Percentiles rank a stretch among this genome's conserved stretches.
phyloP scores from a whole-genome alignment of 345 rosid genomes.

The Populus ilicifolia region DNA sequence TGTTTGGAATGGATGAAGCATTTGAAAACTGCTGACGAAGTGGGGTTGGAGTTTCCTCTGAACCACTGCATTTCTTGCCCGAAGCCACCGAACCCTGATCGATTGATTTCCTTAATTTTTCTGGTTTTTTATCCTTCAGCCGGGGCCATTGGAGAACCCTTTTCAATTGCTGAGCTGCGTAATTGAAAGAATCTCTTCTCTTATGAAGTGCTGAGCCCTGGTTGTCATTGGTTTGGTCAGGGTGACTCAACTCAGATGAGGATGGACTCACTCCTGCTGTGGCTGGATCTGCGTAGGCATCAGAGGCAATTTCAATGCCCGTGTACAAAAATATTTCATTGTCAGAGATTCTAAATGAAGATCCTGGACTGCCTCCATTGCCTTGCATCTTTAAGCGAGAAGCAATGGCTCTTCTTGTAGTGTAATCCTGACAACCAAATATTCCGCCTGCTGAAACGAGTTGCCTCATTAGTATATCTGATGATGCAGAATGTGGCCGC shows the following conservation, averaged over 20 bases:
- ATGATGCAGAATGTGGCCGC: constrained; percentile 56
- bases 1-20: constrained; percentile 42
- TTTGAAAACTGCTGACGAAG: constrained; percentile 66
- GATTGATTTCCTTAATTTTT: constrained; percentile 9
- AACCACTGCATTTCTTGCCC: constrained; percentile 21
- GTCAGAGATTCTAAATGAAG: constrained; percentile 67
- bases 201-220: constrained; percentile 33
- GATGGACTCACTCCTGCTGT: constrained; percentile 48
- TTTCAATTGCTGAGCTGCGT: constrained; percentile 57
- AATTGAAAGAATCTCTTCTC: constrained; percentile 38
- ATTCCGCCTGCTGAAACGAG: constrained; percentile 78
- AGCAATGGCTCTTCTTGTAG: constrained; percentile 55
- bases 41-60: constrained; percentile 51
- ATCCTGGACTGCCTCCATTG: constrained; percentile 65
- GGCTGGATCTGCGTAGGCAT: constrained; percentile 33
- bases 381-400: constrained; percentile 72
- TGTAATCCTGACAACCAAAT: constrained; percentile 47
- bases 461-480: constrained; percentile 59
- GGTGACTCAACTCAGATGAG: constrained; percentile 40
- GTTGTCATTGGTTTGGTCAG: constrained; percentile 40
- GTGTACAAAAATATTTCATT: constrained; percentile 62
- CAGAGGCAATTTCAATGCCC: constrained; percentile 45
- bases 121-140: constrained; percentile 38
- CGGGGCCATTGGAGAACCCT: constrained; percentile 65
- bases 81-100: constrained; percentile 28